These are phyloP conservation scores for Xylariales sp. DNA, from an alignment of 2,329 filamentous ascomycete genomes.

Conservation along the genomic window DNA sequence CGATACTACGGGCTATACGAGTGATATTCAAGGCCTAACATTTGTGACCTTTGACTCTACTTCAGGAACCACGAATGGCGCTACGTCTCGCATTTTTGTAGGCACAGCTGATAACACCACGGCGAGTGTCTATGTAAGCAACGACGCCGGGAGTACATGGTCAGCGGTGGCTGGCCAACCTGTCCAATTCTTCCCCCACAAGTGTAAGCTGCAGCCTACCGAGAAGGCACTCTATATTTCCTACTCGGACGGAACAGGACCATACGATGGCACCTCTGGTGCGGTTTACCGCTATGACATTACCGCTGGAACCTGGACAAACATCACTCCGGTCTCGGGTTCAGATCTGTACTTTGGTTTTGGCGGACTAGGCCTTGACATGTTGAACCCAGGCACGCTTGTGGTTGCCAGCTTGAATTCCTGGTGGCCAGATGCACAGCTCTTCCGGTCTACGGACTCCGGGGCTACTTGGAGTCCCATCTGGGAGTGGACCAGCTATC, in stretches of 20 bases:
- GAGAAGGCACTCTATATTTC: slow-evolving; percentile 52
- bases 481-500: slow-evolving; percentile 47
- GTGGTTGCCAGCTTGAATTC: slow-evolving; percentile 53
- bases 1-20: slow-evolving; percentile 39
- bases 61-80: slow-evolving; percentile 36
- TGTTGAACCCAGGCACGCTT: slow-evolving; percentile 49
- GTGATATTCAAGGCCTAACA: slow-evolving; percentile 42
- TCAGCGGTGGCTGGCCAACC: slow-evolving; percentile 45
- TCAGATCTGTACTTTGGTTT: slow-evolving; percentile 47
- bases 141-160: slow-evolving; percentile 51
- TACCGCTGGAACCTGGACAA: slow-evolving; percentile 40
- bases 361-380: slow-evolving; percentile 50
- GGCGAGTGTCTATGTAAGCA: slow-evolving; percentile 49
- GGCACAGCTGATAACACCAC: slow-evolving; percentile 49
- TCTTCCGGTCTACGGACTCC: slow-evolving; percentile 52
- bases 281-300: slow-evolving; percentile 53
- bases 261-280: slow-evolving; percentile 51
- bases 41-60: slow-evolving; percentile 54
- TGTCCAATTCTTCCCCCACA: slow-evolving; percentile 47
- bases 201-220: slow-evolving; percentile 42
- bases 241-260: slow-evolving; percentile 51
- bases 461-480: slow-evolving; percentile 49
- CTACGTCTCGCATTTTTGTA: slow-evolving; percentile 53
- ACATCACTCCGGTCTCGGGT: slow-evolving; percentile 51
- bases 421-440: slow-evolving; percentile 55